A percentile compares a stretch with the other conserved stretches of the same genome.
Conservation (phyloP, 805 yeast species). For the Monosporozyma siamensis region DNA sequence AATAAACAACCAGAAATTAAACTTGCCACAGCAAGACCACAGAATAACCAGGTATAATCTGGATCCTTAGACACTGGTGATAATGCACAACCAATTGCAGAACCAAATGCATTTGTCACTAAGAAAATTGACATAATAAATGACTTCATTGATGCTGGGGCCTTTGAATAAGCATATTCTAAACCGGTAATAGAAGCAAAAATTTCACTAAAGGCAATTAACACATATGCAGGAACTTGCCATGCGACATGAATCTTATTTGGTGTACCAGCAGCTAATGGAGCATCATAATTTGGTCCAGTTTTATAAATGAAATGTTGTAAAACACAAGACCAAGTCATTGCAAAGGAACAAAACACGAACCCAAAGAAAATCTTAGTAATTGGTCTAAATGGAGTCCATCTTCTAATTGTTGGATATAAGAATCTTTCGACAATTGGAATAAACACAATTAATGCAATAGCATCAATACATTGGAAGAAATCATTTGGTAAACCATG, state of each 20-base stretch:
- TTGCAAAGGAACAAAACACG: slow-evolving; percentile 51
- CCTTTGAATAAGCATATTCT: slow-evolving; percentile 78
- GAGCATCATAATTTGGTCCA: slow-evolving; percentile 65
- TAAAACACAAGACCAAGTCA: slow-evolving; percentile 68
- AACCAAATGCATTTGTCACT: slow-evolving; percentile 65
- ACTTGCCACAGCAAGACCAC: slow-evolving; percentile 53
- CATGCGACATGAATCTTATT: slow-evolving; percentile 52
- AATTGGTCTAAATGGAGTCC: slow-evolving; percentile 54
- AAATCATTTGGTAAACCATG: slow-evolving; percentile 78
- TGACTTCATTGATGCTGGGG: slow-evolving; percentile 48
- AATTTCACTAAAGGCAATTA: slow-evolving; percentile 68
- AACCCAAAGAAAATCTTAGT: slow-evolving; percentile 66
- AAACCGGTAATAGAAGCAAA: slow-evolving; percentile 74
- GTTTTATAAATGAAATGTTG: slow-evolving; percentile 60
- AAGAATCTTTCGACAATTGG: slow-evolving; percentile 58
- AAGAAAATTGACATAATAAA: slow-evolving; percentile 46
- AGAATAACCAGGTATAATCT: slow-evolving; percentile 58
- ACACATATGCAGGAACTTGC: slow-evolving; percentile 56
- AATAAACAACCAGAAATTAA: slow-evolving; percentile 50
- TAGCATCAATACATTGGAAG: slow-evolving; percentile 65
- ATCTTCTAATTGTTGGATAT: slow-evolving; percentile 44
- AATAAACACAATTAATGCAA: slow-evolving; percentile 67
- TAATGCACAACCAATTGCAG: slow-evolving; percentile 67
- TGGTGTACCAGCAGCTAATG: slow-evolving; percentile 34
- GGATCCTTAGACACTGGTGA: slow-evolving; percentile 62